Evolutionary conservation across 2,329 filamentous ascomycete species (phyloP).

Genomic region (Colletotrichum ledebouriae): DNA sequence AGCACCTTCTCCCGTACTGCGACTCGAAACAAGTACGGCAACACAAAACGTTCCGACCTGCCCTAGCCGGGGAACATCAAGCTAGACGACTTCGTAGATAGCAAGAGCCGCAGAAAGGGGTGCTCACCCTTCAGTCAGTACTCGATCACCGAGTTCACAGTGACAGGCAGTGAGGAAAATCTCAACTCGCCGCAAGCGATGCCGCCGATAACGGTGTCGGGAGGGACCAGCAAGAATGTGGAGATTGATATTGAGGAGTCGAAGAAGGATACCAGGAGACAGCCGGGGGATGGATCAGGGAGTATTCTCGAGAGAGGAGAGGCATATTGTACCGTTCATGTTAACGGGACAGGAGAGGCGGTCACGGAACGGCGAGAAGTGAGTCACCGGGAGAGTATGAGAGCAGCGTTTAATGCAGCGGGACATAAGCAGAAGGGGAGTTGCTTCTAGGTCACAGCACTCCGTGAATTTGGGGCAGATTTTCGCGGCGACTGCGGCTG

Average conservation of each 20-base stretch:
- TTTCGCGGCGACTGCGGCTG: not conserved
- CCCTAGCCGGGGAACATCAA: slow-evolving; percentile 32
- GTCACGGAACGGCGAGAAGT: not conserved
- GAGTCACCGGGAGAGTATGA: slow-evolving; percentile 12
- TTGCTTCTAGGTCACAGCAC: not conserved
- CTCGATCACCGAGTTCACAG: slow-evolving; percentile 33
- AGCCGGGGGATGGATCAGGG: slow-evolving; percentile 1
- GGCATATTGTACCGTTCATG: slow-evolving; percentile 10
- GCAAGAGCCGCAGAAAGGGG: slow-evolving; percentile 28
- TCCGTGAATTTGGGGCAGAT: not conserved
- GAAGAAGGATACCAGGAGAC: not conserved
- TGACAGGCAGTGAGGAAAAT: slow-evolving; percentile 35
- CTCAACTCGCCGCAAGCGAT: slow-evolving; percentile 12
- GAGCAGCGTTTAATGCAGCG: not conserved
- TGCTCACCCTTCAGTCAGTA: slow-evolving; percentile 33
- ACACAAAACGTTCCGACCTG: slow-evolving; percentile 19
- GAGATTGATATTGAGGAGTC: slow-evolving; percentile 33
- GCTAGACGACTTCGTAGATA: slow-evolving; percentile 25
- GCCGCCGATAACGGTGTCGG: slow-evolving; percentile 4
- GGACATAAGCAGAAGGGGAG: not conserved
- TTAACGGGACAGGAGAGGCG: not conserved
- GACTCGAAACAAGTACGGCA: slow-evolving; percentile 30
- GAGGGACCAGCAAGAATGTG: slow-evolving; percentile 37
- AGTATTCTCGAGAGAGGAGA: slow-evolving; percentile 23
- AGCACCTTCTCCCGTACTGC: slow-evolving; percentile 20